These are phyloP conservation scores for Diplodia corticola DNA, from an alignment of 2,329 filamentous ascomycete genomes.

Conservation along the genomic window DNA sequence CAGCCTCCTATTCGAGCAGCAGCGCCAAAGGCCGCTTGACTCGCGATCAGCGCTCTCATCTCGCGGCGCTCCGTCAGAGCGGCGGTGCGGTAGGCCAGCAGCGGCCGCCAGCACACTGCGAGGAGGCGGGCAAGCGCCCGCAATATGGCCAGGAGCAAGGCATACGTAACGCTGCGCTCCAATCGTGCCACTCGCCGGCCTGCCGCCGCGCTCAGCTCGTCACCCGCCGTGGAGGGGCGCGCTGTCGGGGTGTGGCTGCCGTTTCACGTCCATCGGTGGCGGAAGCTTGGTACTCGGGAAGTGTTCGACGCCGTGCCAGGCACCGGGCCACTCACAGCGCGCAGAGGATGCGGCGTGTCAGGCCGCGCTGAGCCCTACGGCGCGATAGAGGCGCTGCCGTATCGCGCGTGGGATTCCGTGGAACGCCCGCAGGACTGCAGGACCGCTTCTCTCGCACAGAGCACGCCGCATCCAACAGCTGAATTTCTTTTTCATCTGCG, in stretches of 20 bases:
- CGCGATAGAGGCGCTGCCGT: not conserved
- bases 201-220: not conserved
- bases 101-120: not conserved
- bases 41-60: slow-evolving; percentile 18
- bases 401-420: slow-evolving; percentile 1
- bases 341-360: not conserved
- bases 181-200: slow-evolving; percentile 5
- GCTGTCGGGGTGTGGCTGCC: slow-evolving; percentile 7
- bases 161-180: slow-evolving; percentile 9
- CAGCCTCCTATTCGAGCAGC: slow-evolving; percentile 17
- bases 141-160: slow-evolving; percentile 16
- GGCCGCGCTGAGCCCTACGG: not conserved
- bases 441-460: not conserved
- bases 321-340: slow-evolving; percentile 1
- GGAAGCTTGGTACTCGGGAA: slow-evolving; percentile 15
- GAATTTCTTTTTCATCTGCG: slow-evolving; percentile 4
- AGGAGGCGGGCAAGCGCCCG: slow-evolving; percentile 8
- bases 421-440: not conserved
- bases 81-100: not conserved
- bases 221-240: not conserved
- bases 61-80: not conserved
- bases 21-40: not conserved
- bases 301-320: not conserved
- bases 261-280: slow-evolving; percentile 11
- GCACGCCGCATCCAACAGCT: not conserved